Evolutionary conservation across 306 rosid genomes (phyloP), one percentile per base, ranked within the genome.

Genomic region (Lotus japonicus): DNA sequence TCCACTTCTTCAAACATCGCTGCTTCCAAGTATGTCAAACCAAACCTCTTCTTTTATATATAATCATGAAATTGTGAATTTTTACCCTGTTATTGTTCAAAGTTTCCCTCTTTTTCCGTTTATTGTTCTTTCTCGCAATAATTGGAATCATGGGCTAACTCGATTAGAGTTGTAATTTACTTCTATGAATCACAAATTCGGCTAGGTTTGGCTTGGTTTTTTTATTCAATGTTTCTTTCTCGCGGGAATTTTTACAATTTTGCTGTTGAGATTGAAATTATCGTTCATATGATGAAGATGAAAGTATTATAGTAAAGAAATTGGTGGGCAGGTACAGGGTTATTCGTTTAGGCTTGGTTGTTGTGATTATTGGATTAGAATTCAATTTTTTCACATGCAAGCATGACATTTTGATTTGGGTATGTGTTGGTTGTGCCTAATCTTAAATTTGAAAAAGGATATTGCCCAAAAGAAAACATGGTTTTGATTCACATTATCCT

Each of bases 1-100:
- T 88, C 96, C 46, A 85, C 96, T 82, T 87, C 96, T 31, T 76
- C 96, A 13, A 88, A 83, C 77, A 58, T 87, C 76, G 9, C 90
- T 38, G 72, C 91, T 19, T 88, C 99, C 49, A 95, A 95, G 99
- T 95, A 71, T 17, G 69, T 50, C 56, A 2, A 50, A 3, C 16
- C 59, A 9, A 33, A 0, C n/a, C 10, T 11, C 5, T 0, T 3
- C 31, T 3, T 12, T 16, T 18, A n/a, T 39, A 51, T 16, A 17
- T 7, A 2, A 21, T 9, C 11, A 6, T 28, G 17, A 7, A 59
- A n/a, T 59, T 42, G 7, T 56, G 5, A 44, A 7, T 54, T 11
- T 66, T 55, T 43, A 13, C 15, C 46, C n/a, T 19, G 28, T 14
- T 64, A 50, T 44, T 26, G 16, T 44, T 65, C 26, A 43, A 43